phyloP scores from a whole-genome alignment of 2,329 filamentous ascomycete species.

The Ceratocystis harringtonii region DNA sequence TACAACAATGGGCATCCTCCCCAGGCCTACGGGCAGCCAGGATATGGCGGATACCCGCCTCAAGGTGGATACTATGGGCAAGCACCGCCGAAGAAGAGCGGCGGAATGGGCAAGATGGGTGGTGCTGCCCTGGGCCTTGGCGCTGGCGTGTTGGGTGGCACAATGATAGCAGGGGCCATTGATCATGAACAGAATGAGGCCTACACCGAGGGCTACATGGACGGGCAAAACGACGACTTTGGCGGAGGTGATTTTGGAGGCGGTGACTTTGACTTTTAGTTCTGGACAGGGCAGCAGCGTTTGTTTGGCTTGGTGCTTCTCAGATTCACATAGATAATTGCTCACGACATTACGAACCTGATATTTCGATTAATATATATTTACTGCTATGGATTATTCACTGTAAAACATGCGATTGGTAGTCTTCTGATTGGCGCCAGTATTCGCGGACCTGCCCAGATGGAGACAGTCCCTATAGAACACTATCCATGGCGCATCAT shows the following conservation, averaged over 20 bases:
- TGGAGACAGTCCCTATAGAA: not conserved
- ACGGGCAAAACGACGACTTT: slow-evolving; percentile 22
- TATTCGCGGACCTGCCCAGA: not conserved
- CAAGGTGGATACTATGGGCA: slow-evolving; percentile 26
- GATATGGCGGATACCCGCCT: slow-evolving; percentile 26
- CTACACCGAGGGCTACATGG: slow-evolving; percentile 32
- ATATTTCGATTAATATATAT: not conserved
- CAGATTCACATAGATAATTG: not conserved
- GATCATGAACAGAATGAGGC: slow-evolving; percentile 45
- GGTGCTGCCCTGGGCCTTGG: slow-evolving; percentile 66
- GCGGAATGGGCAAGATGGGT: slow-evolving; percentile 42
- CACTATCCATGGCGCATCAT: slow-evolving; percentile 8
- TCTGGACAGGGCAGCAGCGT: too few relatives aligned
- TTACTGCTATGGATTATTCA: not conserved
- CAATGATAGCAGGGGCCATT: slow-evolving; percentile 53
- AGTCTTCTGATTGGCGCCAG: not conserved
- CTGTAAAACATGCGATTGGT: not conserved
- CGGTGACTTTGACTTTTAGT: slow-evolving; percentile 28
- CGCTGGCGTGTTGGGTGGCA: slow-evolving; percentile 66
- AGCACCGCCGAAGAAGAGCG: slow-evolving; percentile 30
- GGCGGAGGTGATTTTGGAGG: slow-evolving; percentile 22
- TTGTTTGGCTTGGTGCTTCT: not conserved
- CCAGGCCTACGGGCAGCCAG: slow-evolving; percentile 24
- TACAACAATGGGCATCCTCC: slow-evolving; percentile 19
- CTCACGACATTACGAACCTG: not conserved